Evolutionary conservation across 495 filamentous ascomycete genomes (phyloP), one percentile per base, ranked within the genome.

Genomic region (Neurospora sp.): DNA sequence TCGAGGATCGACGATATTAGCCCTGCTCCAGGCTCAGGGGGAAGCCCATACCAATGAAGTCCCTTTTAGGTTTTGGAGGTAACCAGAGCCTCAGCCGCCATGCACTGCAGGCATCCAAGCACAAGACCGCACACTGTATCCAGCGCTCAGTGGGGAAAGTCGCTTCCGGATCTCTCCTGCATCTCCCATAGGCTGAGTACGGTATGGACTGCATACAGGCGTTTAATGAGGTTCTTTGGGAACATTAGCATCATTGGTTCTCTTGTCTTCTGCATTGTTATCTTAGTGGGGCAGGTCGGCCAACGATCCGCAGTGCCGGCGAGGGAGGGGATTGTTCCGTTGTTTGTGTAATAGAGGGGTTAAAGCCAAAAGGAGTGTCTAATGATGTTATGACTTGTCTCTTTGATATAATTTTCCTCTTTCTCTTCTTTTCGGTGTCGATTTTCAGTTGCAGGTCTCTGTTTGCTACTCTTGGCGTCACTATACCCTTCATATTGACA

Each of bases 1-100:
- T 82, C 10, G 82, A 83, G 71, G 82, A 86, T 69, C 80, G 83
- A 72, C 79, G 84, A 69, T 85, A 78, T 73, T 53, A 35, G 41
- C 16, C 20, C 14, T 38, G 68, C 8, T 20, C 18, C 27, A 69
- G 35, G 16, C 20, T 20, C 5, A 41, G 35, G 2, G 35, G 31
- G 10, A 44, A 27, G 12, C 22, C 53, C 7, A 18, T 35, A 35
- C 53, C 27, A 9, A 65, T 18, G 27, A 35, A 9, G 53, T 65
- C 27, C 6, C 12, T 16, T 65, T 65, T 35, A 18, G 53, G 53
- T 65, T 65, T 22, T 35, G 5, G 53, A 61, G 22, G 53, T 65
- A 35, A 18, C 53, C 12, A 35, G 53, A 65, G 53, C 53, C 27
- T 65, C 53, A 65, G 27, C 53, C 27, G 7, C 53, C 27, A 35